Percentiles rank a stretch among this genome's conserved stretches.
phyloP scores from a whole-genome alignment of 805 yeast species.

The Debaryomyces castellii region DNA sequence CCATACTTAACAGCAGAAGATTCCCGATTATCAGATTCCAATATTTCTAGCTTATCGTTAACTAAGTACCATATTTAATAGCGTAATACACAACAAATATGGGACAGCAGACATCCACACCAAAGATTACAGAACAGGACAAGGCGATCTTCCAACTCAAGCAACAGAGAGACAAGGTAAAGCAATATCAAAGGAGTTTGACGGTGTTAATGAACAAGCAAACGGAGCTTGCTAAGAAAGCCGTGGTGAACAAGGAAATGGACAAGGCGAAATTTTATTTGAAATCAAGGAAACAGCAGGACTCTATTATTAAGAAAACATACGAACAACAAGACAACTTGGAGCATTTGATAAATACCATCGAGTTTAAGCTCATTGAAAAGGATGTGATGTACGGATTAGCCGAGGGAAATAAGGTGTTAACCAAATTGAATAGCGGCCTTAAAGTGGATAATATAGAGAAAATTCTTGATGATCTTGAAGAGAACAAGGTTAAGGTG shows the following conservation, averaged over 20 bases:
- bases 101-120: conserved; percentile 46
- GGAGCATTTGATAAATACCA: conserved; percentile 73
- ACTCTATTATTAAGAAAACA: conserved; percentile 65
- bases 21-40: neutral
- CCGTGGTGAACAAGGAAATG: conserved; percentile 52
- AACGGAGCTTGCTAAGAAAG: conserved; percentile 54
- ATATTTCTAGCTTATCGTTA: neutral
- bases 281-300: conserved; percentile 79
- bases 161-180: conserved; percentile 81
- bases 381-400: conserved; percentile 80
- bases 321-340: conserved; percentile 76
- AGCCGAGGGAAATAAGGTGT: conserved; percentile 74
- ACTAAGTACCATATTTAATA: neutral
- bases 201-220: conserved; percentile 60
- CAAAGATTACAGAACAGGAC: conserved; percentile 79
- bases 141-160: conserved; percentile 84
- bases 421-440: conserved; percentile 74
- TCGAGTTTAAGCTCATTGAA: conserved; percentile 89
- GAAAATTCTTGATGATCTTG: conserved; percentile 75
- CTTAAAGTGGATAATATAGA: conserved; percentile 80
- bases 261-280: conserved; percentile 67
- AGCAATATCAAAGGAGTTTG: conserved; percentile 67
- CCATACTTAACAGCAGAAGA: neutral
- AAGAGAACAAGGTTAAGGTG: conserved; percentile 78
- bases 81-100: conserved; percentile 13